Evolutionary conservation across 495 filamentous ascomycete genomes (phyloP).

Genomic region (Tuber microsphaerosporum): DNA sequence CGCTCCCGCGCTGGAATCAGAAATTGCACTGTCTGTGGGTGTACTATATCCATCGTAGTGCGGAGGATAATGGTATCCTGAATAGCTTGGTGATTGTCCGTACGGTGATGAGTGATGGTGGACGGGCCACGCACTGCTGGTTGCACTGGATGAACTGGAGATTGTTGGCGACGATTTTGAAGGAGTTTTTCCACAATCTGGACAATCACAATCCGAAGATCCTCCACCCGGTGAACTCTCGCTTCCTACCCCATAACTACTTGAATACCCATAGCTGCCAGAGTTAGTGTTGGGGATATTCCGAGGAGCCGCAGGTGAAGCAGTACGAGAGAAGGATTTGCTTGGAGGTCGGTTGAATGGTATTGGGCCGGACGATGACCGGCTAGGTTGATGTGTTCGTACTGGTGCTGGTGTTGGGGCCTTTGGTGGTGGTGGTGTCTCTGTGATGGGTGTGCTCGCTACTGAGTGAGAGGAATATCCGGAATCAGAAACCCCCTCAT

Average conservation of each 20-base stretch:
- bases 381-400: constrained; percentile 21
- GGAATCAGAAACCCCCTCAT: constrained; percentile 39
- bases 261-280: constrained; percentile 21
- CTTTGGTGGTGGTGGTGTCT: constrained; percentile 32
- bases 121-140: constrained; percentile 22
- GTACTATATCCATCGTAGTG: constrained; percentile 26
- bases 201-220: constrained; percentile 39
- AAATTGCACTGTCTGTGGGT: constrained; percentile 15
- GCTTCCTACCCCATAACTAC: constrained; percentile 21
- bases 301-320: constrained; percentile 30
- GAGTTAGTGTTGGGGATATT: constrained; percentile 28
- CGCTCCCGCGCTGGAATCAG: constrained; percentile 22
- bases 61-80: constrained; percentile 23
- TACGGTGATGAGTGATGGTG: constrained; percentile 22
- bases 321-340: constrained; percentile 34
- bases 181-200: constrained; percentile 36
- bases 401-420: constrained; percentile 25
- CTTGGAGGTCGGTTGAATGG: constrained; percentile 31
- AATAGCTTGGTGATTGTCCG: constrained; percentile 7
- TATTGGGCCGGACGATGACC: constrained; percentile 26
- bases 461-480: constrained; percentile 39
- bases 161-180: constrained; percentile 28
- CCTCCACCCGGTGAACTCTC: constrained; percentile 33
- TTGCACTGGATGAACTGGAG: constrained; percentile 29
- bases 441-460: constrained; percentile 36